phyloP scores from a whole-genome alignment of 1,284 basidiomycete genomes.

The Stygiomarasmius scandens region DNA sequence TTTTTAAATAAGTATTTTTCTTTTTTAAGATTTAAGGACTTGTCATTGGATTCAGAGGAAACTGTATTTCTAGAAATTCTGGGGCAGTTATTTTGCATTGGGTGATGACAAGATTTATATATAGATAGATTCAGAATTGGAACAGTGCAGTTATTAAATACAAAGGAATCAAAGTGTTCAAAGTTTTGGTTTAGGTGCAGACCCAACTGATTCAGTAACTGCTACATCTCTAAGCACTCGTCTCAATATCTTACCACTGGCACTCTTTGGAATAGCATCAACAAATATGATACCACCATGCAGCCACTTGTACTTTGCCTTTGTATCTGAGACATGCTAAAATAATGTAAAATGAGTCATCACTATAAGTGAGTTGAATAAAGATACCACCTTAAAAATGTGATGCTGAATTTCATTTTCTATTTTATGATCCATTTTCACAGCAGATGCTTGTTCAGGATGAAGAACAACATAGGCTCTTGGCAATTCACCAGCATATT shows the following conservation, averaged over 20 bases:
- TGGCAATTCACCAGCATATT: slow-evolving; percentile 63
- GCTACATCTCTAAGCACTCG: slow-evolving; percentile 41
- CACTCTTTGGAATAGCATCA: slow-evolving; percentile 54
- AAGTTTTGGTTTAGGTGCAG: too few species aligned
- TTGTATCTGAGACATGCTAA: slow-evolving; percentile 57
- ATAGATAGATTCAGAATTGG: too few species aligned
- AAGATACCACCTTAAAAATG: background rate
- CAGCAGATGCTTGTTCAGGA: slow-evolving; percentile 33
- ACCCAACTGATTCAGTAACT: too few species aligned
- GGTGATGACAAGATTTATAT: too few species aligned
- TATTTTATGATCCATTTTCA: slow-evolving; percentile 28
- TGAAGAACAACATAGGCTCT: slow-evolving; percentile 55
- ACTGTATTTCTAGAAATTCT: too few species aligned
- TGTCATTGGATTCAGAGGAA: too few species aligned
- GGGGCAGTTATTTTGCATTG: too few species aligned
- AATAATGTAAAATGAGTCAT: background rate
- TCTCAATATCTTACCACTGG: slow-evolving; percentile 52
- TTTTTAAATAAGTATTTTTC: too few species aligned
- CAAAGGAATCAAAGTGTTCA: too few species aligned
- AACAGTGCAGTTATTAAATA: too few species aligned
- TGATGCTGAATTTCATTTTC: slow-evolving; percentile 18
- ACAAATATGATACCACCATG: slow-evolving; percentile 55
- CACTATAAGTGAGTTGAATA: too few species aligned
- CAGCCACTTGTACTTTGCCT: slow-evolving; percentile 60
- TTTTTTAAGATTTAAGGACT: too few species aligned